phyloP scores from a whole-genome alignment of 331 rosid species.

The Telfairia occidentalis region DNA sequence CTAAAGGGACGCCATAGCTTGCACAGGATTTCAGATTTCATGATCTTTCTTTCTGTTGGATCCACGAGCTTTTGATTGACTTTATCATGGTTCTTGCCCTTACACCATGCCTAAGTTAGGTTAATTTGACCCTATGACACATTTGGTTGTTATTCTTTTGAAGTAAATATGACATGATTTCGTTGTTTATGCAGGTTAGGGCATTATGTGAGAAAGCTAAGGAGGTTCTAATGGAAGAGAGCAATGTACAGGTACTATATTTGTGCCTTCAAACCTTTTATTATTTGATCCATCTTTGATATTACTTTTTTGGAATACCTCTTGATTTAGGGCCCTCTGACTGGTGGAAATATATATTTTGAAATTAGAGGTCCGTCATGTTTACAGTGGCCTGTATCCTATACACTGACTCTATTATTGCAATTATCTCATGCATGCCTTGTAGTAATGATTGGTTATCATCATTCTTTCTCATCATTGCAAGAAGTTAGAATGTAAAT shows the following conservation, averaged over 20 bases:
- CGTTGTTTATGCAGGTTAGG: constrained; percentile 52
- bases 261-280: not conserved
- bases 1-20: not conserved
- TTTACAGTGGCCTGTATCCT: not conserved
- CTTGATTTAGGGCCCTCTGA: not conserved
- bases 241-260: constrained; percentile 55
- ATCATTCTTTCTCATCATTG: not conserved
- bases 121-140: constrained; percentile 1
- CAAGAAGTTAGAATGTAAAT: not conserved
- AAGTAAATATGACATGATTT: constrained; percentile 4
- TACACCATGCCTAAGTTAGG: not conserved
- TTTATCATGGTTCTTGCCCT: not conserved
- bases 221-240: constrained; percentile 47
- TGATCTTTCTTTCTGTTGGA: not conserved
- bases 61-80: not conserved
- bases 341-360: not conserved
- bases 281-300: not conserved
- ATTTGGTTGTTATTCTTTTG: not conserved
- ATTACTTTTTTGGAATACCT: not conserved
- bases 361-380: not conserved
- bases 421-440: not conserved
- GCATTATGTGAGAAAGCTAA: constrained; percentile 81
- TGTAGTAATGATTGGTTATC: not conserved
- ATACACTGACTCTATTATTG: not conserved
- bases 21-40: not conserved